Evolutionary conservation across 106 monocot genomes (phyloP), one percentile per base, ranked within the genome.

Genomic region (Alisma plantagoaquatica): DNA sequence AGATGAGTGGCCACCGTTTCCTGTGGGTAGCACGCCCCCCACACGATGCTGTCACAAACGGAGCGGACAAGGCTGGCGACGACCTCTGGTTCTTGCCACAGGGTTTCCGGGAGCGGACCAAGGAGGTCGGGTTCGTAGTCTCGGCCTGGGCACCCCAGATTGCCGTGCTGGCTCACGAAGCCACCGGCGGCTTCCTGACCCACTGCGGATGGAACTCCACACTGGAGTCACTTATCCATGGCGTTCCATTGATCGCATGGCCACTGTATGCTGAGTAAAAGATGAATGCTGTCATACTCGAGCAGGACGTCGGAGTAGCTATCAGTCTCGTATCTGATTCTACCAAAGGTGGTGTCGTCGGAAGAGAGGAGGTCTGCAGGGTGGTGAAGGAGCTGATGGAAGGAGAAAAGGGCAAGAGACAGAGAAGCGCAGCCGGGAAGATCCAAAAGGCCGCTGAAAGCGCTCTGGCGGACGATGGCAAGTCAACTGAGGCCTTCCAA

Each of bases 171-270:
- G 1, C 10, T 16, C 51, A 52, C 51, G 28, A 17, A 2, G 25
- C 51, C 1, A n/a, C 23, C 12, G 51, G 51, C 4, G 76, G 76
- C 10, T 71, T 71, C 43, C 33, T 77, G 31, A 56, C 51, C 24
- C 76, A 71, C 50, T 55, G 65, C 54, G 76, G 76, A 11, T 76
- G 76, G 76, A 76, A 76, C 51, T 70, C 76, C 49, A 70, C 70
- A 32, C 49, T 76, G 54, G 76, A 76, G 70, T 70, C 70, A 43
- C 27, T 70, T 22, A 48, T 32, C 18, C 23, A 56, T n/a, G 76
- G 70, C 10, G 65, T 78, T 53, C 68, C 78, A 0, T 54, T 78
- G 73, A 63, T 78, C 41, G 73, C 50, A 2, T 78, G 73, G 78
- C 78, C 78, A 31, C 48, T 78, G 3, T 73, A 59, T 47, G 78